Evolutionary conservation across 805 yeast genomes (phyloP), one percentile per base, ranked within the genome.

Genomic region (Zygosaccharomyces bailii): DNA sequence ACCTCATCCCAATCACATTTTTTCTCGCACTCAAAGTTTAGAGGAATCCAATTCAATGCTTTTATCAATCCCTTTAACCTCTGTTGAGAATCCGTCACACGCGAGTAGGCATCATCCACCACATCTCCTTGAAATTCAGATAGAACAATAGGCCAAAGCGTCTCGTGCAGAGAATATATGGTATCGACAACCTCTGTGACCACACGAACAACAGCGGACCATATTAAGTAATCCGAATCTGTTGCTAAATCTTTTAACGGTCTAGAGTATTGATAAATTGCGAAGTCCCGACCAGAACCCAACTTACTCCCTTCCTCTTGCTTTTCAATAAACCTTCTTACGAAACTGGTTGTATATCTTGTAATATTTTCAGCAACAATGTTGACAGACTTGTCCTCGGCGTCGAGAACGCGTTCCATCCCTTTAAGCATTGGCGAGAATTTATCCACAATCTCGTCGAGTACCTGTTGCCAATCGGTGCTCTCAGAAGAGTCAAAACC

Each of bases 401-500:
- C 25, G 17, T 45, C 48, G 25, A 73, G 61, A 0, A 76, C 66
- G 10, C 61, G 55, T 43, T 78, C 74, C 42, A 80, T 47, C 5
- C 60, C 54, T 32, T 63, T 50, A 18, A 80, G 53, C 30, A 72
- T 60, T 8, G 84, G 83, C 1, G 78, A 65, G 57, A 81, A 81
- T 54, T 79, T 79, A 21, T 61, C 61, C 4, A 68, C 71, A n/a
- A 80, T 72, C 25, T 63, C 69, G 38, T 69, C 70, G 0, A 81
- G 72, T 2, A 73, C 63, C n/a, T 60, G 47, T 52, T 74, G 80
- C 86, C 87, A 81, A 54, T 81, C 61, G 0, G 75, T 78, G 9
- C 75, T 70, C 5, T 54, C 30, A 31, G 58, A 60, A 4, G 79
- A 75, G 43, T 70, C 62, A 17, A 65, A 68, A 2, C 67, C 69